phyloP scores from a whole-genome alignment of 2,329 filamentous ascomycete species.

The Apiospora malaysiana region DNA sequence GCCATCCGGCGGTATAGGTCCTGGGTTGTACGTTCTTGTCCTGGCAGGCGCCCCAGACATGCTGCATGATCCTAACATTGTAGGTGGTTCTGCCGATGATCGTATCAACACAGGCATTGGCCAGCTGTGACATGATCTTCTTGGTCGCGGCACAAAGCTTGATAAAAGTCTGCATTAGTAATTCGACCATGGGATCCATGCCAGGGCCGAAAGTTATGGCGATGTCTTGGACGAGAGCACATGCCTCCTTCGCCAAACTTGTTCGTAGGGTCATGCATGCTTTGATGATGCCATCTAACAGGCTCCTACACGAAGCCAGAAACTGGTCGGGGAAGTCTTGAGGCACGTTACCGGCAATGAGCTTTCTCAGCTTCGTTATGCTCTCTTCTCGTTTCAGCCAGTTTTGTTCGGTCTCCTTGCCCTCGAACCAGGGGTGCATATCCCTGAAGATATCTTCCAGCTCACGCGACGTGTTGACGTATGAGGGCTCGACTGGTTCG shows the following conservation, averaged over 20 bases:
- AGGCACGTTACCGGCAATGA: constrained; percentile 84
- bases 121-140: constrained; percentile 87
- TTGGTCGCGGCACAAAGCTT: constrained; percentile 91
- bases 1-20: constrained; percentile 79
- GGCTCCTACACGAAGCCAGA: constrained; percentile 69
- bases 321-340: constrained; percentile 77
- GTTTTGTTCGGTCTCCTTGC: constrained; percentile 87
- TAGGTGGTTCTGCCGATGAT: constrained; percentile 83
- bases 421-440: constrained; percentile 84
- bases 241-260: constrained; percentile 87
- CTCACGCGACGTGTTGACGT: constrained; percentile 83
- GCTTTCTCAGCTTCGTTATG: constrained; percentile 74
- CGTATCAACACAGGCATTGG: constrained; percentile 79
- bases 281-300: constrained; percentile 90
- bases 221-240: constrained; percentile 82
- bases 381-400: constrained; percentile 88
- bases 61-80: constrained; percentile 80
- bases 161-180: constrained; percentile 86
- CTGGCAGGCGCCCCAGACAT: constrained; percentile 80
- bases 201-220: constrained; percentile 76
- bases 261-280: constrained; percentile 83
- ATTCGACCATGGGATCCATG: constrained; percentile 88
- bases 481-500: constrained; percentile 78
- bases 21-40: constrained; percentile 94
- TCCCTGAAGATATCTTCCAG: constrained; percentile 86